Percentiles rank a stretch among this genome's conserved stretches.
phyloP scores from a whole-genome alignment of 768 basidiomycete genomes.

The Boletellus sp. region DNA sequence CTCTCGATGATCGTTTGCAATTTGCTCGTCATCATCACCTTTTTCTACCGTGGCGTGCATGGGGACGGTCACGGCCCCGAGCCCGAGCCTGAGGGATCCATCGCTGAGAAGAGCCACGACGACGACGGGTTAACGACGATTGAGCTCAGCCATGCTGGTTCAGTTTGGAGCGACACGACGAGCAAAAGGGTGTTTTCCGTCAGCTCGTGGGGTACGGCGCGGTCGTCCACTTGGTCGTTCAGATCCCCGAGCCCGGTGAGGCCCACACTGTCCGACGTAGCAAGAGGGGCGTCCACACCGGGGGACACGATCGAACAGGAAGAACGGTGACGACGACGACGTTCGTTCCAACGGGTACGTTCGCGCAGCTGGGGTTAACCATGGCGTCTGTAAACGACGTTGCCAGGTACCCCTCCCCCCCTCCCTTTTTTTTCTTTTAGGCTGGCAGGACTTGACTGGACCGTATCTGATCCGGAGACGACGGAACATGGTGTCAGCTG shows the following conservation, averaged over 20 bases:
- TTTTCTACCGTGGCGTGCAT: conserved; percentile 5
- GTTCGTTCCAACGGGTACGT: no score
- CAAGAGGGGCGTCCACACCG: not conserved
- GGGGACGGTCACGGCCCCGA: not conserved
- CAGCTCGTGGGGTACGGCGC: not conserved
- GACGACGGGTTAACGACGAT: conserved; percentile 11
- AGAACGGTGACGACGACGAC: not conserved
- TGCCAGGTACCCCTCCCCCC: no score
- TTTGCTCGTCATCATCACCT: conserved; percentile 11
- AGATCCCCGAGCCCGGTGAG: not conserved
- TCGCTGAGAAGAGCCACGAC: not conserved
- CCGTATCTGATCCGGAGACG: no score
- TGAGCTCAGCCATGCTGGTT: not conserved
- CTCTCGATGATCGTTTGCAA: conserved; percentile 10
- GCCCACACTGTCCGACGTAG: not conserved
- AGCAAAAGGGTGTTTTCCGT: not conserved
- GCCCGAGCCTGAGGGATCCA: not conserved
- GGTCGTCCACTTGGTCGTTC: conserved; percentile 2
- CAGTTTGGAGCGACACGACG: not conserved
- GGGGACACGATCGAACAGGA: not conserved
- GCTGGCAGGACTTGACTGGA: no score
- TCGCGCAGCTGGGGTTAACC: not conserved
- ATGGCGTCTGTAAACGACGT: no score
- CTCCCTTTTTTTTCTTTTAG: no score
- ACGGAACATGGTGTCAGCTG: not conserved